Base-by-base conservation (phyloP, 345 rosid genomes). In the Aurinia saxatilis region DNA sequence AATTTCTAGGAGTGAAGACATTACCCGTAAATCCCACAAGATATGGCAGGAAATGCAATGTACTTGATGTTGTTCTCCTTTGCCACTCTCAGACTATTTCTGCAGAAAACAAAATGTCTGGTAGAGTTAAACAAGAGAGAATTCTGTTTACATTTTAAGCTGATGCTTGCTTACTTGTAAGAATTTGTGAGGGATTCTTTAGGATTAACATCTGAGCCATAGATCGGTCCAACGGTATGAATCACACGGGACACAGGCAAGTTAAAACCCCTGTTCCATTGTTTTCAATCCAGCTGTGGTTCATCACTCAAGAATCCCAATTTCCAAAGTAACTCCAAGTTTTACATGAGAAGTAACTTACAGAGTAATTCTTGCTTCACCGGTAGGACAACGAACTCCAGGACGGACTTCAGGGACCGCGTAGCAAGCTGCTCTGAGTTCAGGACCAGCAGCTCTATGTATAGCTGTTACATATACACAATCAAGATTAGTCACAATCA, bases 361-460 rank as follows among this genome's bases (percentile, higher is more conserved):
- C 93, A 72, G 86, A 30, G 96, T 86, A 55, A 91, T 84, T 71
- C 96, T 86, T 48, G 96, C 95, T 82, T 91, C 89, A 48, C 96
- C 96, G 0, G 78, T 71, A 1, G 89, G 96, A 70, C 98, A 88
- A 45, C 95, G 92, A 1, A 88, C 68, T 23, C 81, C 92, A 15
- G 84, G 82, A 44, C 21, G 73, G 45, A 80, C 87, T 75, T 84
- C 82, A 11, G 91, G 92, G 54, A 82, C 83, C 52, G 78, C 73
- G 66, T 63, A 72, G 75, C 95, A 86, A 33, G 92, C 92, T 59
- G 82, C 82, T 50, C 55, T 30, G 0, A 91, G 91, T 51, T 77
- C 74, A 49, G 95, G 87, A 34, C 95, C 96, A 19, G 96, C 92
- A 74, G 92, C 95, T 44, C 79, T 72, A 68, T 83, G 96, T 55